Conservation (phyloP, 2,329 filamentous ascomycete genomes). For the Diaporthe caulivora region DNA sequence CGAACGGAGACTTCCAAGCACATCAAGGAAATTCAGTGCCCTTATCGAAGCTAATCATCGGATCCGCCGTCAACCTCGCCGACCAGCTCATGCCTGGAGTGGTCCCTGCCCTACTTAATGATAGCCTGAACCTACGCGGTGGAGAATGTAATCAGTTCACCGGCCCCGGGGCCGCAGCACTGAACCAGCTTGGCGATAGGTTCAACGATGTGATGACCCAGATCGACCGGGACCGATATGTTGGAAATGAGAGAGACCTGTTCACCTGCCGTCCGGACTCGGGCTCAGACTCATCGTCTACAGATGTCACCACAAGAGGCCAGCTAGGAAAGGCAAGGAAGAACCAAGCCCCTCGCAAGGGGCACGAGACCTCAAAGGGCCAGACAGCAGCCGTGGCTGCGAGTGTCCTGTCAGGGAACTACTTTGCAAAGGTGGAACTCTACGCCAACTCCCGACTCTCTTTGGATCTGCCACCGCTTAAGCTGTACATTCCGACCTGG, state of each 20-base stretch:
- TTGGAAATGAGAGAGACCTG: conserved; percentile 67
- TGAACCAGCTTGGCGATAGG: conserved; percentile 71
- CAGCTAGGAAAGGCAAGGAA: conserved; percentile 38
- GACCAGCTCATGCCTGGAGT: conserved; percentile 55
- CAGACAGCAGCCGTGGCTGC: conserved; percentile 51
- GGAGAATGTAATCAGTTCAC: conserved; percentile 56
- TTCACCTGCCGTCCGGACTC: conserved; percentile 53
- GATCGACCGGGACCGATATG: conserved; percentile 74
- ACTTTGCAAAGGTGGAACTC: conserved; percentile 81
- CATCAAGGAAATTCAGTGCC: conserved; percentile 42
- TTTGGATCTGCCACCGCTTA: conserved; percentile 73
- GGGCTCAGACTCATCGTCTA: conserved; percentile 4
- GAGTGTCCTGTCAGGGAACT: conserved; percentile 61
- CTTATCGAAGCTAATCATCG: conserved; percentile 52
- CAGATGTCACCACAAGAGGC: conserved; percentile 25
- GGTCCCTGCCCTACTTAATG: conserved; percentile 55
- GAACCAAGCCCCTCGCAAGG: conserved; percentile 47
- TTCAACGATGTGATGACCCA: conserved; percentile 78
- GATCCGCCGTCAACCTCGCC: conserved; percentile 58
- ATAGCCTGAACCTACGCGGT: conserved; percentile 58
- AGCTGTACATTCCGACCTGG: conserved; percentile 81
- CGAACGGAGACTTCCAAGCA: conserved; percentile 37
- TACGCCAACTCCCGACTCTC: conserved; percentile 85
- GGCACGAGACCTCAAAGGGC: conserved; percentile 51
- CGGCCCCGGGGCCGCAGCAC: conserved; percentile 61